Evolutionary conservation across 2,329 filamentous ascomycete species (phyloP), one percentile per base, ranked within the genome.

Genomic region (Colletotrichum lini): DNA sequence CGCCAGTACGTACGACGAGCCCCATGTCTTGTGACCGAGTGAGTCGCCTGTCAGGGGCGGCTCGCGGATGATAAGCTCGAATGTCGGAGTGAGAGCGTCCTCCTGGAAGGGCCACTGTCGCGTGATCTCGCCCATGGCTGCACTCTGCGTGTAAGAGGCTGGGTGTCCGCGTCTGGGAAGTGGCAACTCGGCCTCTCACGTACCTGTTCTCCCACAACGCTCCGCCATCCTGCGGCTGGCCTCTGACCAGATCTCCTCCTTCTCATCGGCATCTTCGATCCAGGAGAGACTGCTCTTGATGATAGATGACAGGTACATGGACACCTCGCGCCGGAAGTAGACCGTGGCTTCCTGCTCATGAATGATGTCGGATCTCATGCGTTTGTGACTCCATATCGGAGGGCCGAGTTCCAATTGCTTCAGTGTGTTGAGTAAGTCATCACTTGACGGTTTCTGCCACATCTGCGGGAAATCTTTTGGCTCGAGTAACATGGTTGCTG

Each of bases 11-110:
- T 95, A 97, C 0, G 95, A 96, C 0, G 95, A 96, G 0, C 93
- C 94, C 96, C 96, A 98, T 0, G 96, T 99, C 81, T 99, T 98
- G 80, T 97, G 87, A 1, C 96, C 96, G 21, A 98, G 86, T 70
- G 94, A 93, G 80, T 98, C 96, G 8, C 93, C 93, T 0, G 94
- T 97, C 67, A 98, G 85, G 0, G 95, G 91, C 2, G 96, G 96
- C 79, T 99, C 96, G 67, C 94, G 89, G 49, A 99, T 90, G 45
- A 88, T 87, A 61, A 99, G 84, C 56, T 91, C 87, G 75, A 95
- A 87, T 0, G 67, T 63, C 1, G 81, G 75, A 35, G 84, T 80
- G 35, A 79, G 76, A 3, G 76, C 70, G 13, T 72, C 57, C 72
- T 76, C 4, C 77, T 76, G 6, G 73, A 90, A 88, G 2, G 87